phyloP scores from a whole-genome alignment of 495 filamentous ascomycete species.

The Aspergillus homomorphus region DNA sequence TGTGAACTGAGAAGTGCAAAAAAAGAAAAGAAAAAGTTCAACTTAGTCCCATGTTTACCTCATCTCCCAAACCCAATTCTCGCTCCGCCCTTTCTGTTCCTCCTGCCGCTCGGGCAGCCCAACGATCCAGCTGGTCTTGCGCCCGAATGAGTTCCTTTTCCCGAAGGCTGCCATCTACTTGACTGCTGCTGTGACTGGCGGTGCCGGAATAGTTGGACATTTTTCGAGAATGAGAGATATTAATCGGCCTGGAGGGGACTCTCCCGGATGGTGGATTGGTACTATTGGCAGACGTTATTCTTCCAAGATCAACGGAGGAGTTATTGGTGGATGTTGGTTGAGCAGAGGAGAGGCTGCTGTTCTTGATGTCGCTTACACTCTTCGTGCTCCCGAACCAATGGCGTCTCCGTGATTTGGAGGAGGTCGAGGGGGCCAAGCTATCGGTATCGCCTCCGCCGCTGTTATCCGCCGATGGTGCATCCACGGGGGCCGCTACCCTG shows the following conservation, averaged over 20 bases:
- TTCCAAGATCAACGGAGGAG: slow-evolving; percentile 24
- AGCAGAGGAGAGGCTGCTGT: slow-evolving; percentile 25
- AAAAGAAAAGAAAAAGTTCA: slow-evolving; percentile 28
- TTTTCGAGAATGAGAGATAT: slow-evolving; percentile 30
- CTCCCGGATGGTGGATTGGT: slow-evolving; percentile 17
- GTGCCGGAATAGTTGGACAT: slow-evolving; percentile 22
- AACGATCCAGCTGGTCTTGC: slow-evolving; percentile 44
- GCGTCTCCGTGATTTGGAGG: slow-evolving; percentile 35
- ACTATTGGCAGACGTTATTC: slow-evolving; percentile 24
- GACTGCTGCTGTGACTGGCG: slow-evolving; percentile 28
- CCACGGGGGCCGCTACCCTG: slow-evolving; percentile 17
- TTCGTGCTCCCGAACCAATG: slow-evolving; percentile 45
- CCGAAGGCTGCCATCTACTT: slow-evolving; percentile 35
- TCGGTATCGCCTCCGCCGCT: slow-evolving; percentile 23
- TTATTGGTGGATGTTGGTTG: slow-evolving; percentile 22
- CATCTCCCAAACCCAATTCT: slow-evolving; percentile 49
- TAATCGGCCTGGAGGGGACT: slow-evolving; percentile 34
- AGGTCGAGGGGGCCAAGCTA: slow-evolving; percentile 31
- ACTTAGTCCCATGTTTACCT: slow-evolving; percentile 54
- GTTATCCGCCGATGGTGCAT: slow-evolving; percentile 20
- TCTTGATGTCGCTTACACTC: slow-evolving; percentile 30
- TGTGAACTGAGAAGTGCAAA: neutral
- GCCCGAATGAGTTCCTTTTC: slow-evolving; percentile 52
- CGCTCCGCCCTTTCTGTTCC: slow-evolving; percentile 44
- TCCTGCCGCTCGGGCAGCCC: slow-evolving; percentile 38